Evolutionary conservation across 1,284 basidiomycete species (phyloP).

Genomic region (Boletus mariae): DNA sequence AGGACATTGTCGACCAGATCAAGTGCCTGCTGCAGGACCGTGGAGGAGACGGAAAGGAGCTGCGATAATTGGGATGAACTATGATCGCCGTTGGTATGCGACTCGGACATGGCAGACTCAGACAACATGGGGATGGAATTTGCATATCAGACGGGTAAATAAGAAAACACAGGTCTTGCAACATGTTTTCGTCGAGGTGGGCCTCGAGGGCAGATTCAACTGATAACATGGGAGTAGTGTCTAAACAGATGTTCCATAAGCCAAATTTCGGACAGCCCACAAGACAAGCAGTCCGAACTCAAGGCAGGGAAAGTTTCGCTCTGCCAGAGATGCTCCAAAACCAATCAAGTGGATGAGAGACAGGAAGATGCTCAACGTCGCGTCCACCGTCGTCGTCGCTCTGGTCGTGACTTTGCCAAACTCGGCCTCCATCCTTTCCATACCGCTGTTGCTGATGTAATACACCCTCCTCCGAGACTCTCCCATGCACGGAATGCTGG

Average conservation of each 20-base stretch:
- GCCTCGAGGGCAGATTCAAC: constrained; percentile 24
- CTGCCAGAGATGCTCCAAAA: constrained; percentile 57
- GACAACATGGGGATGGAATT: constrained; percentile 3
- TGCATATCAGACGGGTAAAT: constrained; percentile 6
- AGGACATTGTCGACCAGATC: constrained; percentile 65
- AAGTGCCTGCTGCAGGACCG: constrained; percentile 65
- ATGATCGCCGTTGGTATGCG: constrained; percentile 9
- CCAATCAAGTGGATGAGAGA: constrained; percentile 58
- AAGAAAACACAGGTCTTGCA: constrained; percentile 14
- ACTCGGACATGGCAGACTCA: constrained; percentile 23
- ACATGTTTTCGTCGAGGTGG: constrained; percentile 18
- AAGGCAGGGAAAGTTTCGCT: constrained; percentile 59
- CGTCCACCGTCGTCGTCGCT: constrained; percentile 73
- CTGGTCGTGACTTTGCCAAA: constrained; percentile 39
- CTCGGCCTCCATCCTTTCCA: background rate
- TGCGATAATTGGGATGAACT: constrained; percentile 38
- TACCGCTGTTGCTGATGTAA: background rate
- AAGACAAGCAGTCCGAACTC: constrained; percentile 63
- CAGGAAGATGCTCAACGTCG: constrained; percentile 47
- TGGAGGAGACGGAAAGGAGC: constrained; percentile 61
- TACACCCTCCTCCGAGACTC: constrained; percentile 13
- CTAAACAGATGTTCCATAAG: constrained; percentile 52
- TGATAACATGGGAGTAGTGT: constrained; percentile 13
- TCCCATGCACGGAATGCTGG: constrained; percentile 46
- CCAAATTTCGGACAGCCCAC: constrained; percentile 77